Conservation (phyloP, 2,329 filamentous ascomycete genomes). For the Macrophomina phaseolina region DNA sequence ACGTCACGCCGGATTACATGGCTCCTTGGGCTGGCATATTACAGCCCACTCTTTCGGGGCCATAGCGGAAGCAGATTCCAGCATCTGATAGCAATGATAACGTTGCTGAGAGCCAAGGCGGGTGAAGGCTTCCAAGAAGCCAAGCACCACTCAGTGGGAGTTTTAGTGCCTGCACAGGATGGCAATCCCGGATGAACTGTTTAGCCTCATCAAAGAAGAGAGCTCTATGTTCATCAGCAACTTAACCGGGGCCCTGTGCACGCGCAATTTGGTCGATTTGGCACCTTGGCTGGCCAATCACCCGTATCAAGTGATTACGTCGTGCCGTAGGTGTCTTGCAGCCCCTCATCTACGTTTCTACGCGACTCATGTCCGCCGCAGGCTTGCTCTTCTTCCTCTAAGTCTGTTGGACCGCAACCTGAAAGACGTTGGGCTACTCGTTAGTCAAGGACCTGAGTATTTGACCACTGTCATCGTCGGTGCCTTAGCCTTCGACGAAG, state of each 20-base stretch:
- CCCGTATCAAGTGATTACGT: background rate
- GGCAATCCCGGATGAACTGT: background rate
- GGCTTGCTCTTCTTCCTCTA: slow-evolving; percentile 1
- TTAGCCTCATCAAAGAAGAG: background rate
- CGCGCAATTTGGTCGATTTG: slow-evolving; percentile 5
- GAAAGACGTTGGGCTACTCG: background rate
- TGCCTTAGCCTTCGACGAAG: background rate
- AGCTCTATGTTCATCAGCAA: slow-evolving; percentile 11
- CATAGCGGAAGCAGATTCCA: no score
- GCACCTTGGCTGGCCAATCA: background rate
- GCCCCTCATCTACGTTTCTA: background rate
- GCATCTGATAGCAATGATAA: no score
- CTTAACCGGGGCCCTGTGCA: background rate
- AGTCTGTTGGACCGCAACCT: background rate
- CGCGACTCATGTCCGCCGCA: background rate
- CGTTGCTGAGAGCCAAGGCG: no score
- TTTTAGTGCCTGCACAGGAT: background rate
- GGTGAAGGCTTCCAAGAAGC: no score
- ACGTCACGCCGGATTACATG: no score
- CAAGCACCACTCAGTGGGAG: no score
- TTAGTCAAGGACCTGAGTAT: background rate
- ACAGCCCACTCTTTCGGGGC: no score
- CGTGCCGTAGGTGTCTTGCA: background rate
- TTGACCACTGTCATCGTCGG: background rate
- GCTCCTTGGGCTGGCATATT: no score